Evolutionary conservation across 192 early-diverging fungal genomes (phyloP).

Genomic region (Umbelopsis sp.): DNA sequence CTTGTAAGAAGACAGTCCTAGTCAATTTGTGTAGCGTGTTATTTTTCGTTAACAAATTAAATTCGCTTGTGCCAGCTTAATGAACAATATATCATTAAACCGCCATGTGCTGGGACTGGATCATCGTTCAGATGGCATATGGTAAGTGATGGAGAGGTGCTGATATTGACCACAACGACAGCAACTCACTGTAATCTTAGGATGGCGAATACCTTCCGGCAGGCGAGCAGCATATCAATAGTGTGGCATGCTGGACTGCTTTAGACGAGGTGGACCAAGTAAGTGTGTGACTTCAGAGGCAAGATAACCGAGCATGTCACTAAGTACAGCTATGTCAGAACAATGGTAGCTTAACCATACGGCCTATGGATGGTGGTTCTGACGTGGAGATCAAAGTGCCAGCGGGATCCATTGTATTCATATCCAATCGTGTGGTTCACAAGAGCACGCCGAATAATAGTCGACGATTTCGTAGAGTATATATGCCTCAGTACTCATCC

Average conservation of each 20-base stretch:
- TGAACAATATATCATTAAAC: slow-evolving; percentile 48
- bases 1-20: slow-evolving; percentile 15
- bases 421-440: slow-evolving; percentile 32
- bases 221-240: slow-evolving; percentile 11
- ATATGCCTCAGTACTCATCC: slow-evolving; percentile 41
- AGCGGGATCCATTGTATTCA: slow-evolving; percentile 37
- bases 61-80: slow-evolving; percentile 26
- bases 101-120: slow-evolving; percentile 23
- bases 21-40: neutral
- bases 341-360: slow-evolving; percentile 21
- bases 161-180: neutral
- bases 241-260: slow-evolving; percentile 41
- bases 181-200: slow-evolving; percentile 15
- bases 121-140: slow-evolving; percentile 41
- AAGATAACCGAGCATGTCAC: neutral
- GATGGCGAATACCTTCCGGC: slow-evolving; percentile 36
- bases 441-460: slow-evolving; percentile 36
- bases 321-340: neutral
- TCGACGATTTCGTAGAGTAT: slow-evolving; percentile 35
- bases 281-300: neutral
- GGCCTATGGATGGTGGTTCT: neutral
- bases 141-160: slow-evolving; percentile 16
- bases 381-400: slow-evolving; percentile 3
- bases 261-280: slow-evolving; percentile 34
- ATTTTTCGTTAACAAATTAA: neutral